Percentiles rank a stretch among this genome's conserved stretches.
Conservation (phyloP, 805 yeast species). For the Blastobotrys attinorum region DNA sequence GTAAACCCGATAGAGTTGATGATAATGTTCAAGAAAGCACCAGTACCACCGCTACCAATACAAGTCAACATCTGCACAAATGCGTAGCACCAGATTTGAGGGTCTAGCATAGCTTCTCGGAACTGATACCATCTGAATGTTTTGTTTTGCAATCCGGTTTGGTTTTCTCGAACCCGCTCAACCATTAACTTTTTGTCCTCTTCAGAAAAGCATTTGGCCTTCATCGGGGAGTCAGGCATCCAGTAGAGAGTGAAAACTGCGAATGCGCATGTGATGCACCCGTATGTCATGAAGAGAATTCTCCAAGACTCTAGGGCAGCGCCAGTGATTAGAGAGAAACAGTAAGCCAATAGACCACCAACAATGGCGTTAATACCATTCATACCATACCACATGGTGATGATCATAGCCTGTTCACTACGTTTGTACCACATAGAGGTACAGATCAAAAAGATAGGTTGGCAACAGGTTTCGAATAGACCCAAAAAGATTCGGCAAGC, state of each 20-base stretch:
- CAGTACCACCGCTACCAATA: constrained; percentile 28
- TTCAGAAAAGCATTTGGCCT: constrained; percentile 36
- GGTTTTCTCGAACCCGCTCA: constrained; percentile 25
- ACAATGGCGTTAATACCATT: constrained; percentile 38
- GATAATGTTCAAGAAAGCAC: constrained; percentile 27
- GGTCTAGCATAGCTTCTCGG: constrained; percentile 37
- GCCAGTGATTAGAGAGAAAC: constrained; percentile 30
- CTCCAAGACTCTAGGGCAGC: constrained; percentile 39
- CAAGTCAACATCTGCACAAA: constrained; percentile 24
- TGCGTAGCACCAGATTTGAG: constrained; percentile 29
- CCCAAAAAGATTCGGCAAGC: constrained; percentile 45
- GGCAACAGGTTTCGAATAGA: constrained; percentile 44
- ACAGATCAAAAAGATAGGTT: constrained; percentile 47
- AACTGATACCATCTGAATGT: constrained; percentile 36
- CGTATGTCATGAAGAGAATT: constrained; percentile 47
- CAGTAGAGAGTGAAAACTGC: constrained; percentile 19
- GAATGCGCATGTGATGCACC: constrained; percentile 42
- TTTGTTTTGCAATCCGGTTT: constrained; percentile 37
- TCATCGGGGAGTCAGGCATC: constrained; percentile 41
- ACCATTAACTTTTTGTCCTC: constrained; percentile 36
- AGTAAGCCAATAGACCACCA: constrained; percentile 46
- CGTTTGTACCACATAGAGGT: constrained; percentile 52
- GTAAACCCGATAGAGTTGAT: constrained; percentile 28
- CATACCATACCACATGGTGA: constrained; percentile 36
- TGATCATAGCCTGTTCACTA: constrained; percentile 38